Evolutionary conservation across 2,329 filamentous ascomycete genomes (phyloP), one percentile per base, ranked within the genome.

Genomic region (Penicillium polonicum): DNA sequence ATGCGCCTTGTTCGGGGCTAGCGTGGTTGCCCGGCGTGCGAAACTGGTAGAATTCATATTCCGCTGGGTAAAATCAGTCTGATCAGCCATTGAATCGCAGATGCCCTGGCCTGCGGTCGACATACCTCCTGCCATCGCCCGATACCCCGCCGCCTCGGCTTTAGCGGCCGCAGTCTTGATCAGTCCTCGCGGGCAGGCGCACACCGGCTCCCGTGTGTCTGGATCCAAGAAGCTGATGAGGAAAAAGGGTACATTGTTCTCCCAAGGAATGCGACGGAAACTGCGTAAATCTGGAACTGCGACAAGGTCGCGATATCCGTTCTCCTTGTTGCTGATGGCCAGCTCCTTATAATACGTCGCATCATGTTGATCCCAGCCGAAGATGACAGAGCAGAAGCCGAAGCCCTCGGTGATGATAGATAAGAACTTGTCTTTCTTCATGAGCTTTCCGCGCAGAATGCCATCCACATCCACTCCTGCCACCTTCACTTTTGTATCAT

Each of bases 321-420:
- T 96, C 69, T 91, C 88, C 65, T 90, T 89, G 78, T 96, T 96
- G 77, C 90, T 94, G 74, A 96, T 88, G 69, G 85, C 84, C 62
- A 96, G 84, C 77, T 96, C 92, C 67, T 83, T 86, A 73, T 90
- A 88, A 75, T 96, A 97, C 12, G 91, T 95, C 79, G 86, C 83
- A 71, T 97, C 92, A 76, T 97, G 92, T 91, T 96, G 96, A 76
- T 97, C 92, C 92, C 92, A 96, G 72, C 92, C 92, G 69, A 96
- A 96, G 64, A 96, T 86, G 65, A 96, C 91, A 21, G 90, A 94
- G 80, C 92, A 96, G 81, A 96, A 96, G 53, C 92, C 92, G 68
- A 96, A 96, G 51, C 92, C 92, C 44, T 86, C 83, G 42, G 84
- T 76, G n/a, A 88, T 88, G 52, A 96, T 84, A 31, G 89, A 91